phyloP scores from a whole-genome alignment of 495 filamentous ascomycete species.

The Aspergillus campestris region DNA sequence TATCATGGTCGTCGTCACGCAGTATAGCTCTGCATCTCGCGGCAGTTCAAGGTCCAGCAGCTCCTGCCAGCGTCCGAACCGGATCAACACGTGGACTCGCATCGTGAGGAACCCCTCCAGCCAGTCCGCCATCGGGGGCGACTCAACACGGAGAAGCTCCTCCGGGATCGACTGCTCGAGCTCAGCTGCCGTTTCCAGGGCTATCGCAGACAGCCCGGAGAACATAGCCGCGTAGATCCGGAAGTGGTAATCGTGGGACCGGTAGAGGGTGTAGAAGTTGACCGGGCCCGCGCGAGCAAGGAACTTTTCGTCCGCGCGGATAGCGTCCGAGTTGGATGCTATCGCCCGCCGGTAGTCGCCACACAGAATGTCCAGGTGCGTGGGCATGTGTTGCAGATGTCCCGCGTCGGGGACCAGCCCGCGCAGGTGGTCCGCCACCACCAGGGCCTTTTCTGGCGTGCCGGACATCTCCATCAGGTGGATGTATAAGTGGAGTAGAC shows the following conservation, averaged over 20 bases:
- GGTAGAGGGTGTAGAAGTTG: conserved; percentile 63
- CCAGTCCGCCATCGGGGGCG: conserved; percentile 67
- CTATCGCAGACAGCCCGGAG: conserved; percentile 46
- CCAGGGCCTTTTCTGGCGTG: conserved; percentile 49
- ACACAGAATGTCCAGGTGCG: conserved; percentile 57
- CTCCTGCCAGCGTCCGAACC: conserved; percentile 59
- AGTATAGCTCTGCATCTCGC: conserved; percentile 45
- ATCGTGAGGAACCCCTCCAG: conserved; percentile 56
- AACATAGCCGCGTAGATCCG: conserved; percentile 67
- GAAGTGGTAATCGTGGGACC: conserved; percentile 59
- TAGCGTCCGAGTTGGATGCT: conserved; percentile 53
- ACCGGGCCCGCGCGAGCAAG: conserved; percentile 39
- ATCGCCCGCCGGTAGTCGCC: conserved; percentile 59
- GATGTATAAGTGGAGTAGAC: conserved; percentile 61
- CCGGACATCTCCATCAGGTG: conserved; percentile 69
- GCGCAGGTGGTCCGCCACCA: conserved; percentile 49
- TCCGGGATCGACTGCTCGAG: conserved; percentile 51
- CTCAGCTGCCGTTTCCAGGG: conserved; percentile 43
- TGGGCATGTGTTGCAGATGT: conserved; percentile 67
- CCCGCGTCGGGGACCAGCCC: conserved; percentile 57
- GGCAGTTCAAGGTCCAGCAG: conserved; percentile 43
- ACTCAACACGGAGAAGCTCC: conserved; percentile 48
- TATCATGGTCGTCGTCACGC: conserved; percentile 52
- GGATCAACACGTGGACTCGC: conserved; percentile 54
- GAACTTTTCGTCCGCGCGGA: conserved; percentile 53